Evolutionary conservation across 2,329 filamentous ascomycete genomes (phyloP), one percentile per base, ranked within the genome.

Genomic region (Penicillium sp.): DNA sequence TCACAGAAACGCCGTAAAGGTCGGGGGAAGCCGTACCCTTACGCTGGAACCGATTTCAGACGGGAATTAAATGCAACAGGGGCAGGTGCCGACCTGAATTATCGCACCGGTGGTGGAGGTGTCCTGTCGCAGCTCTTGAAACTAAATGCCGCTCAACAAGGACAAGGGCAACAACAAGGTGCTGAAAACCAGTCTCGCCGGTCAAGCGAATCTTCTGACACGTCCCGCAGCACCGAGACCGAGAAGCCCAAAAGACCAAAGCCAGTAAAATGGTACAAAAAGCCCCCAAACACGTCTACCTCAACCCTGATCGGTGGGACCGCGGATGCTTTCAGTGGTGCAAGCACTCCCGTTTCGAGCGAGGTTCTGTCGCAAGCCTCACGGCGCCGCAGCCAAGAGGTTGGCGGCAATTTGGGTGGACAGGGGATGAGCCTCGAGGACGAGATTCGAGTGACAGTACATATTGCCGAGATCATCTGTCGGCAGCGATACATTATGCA

Each of bases 401-500:
- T 34, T 3, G 31, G 45, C 4, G 38, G 25, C 4, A 30, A 34
- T 11, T 16, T 16, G 2, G 43, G 43, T 3, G 50, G 57, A 5
- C 45, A 50, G 2, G 55, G 55, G 14, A 49, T 60, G 19, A 53
- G 60, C 16, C 44, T 65, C 3, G 66, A 69, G 40, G 74, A 81
- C 27, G 75, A 81, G 53, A 77, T 80, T 51, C 73, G 75, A 51
- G 80, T 83, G 51, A 81, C 78, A 4, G 73, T 80, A 4, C 80
- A 83, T 61, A 78, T 84, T 53, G 80, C 79, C 14, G 79, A 82
- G 51, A 91, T 87, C 13, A 79, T 95, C 22, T 83, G 84, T 46
- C 82, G 90, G 3, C 89, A 95, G 59, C 81, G 82, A 41, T 95
- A 95, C 66, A 79, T 96, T 13, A 79, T 91, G 52, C 90, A 88